phyloP scores from a whole-genome alignment of 2,329 filamentous ascomycete genomes.

The Colletotrichum musicola region DNA sequence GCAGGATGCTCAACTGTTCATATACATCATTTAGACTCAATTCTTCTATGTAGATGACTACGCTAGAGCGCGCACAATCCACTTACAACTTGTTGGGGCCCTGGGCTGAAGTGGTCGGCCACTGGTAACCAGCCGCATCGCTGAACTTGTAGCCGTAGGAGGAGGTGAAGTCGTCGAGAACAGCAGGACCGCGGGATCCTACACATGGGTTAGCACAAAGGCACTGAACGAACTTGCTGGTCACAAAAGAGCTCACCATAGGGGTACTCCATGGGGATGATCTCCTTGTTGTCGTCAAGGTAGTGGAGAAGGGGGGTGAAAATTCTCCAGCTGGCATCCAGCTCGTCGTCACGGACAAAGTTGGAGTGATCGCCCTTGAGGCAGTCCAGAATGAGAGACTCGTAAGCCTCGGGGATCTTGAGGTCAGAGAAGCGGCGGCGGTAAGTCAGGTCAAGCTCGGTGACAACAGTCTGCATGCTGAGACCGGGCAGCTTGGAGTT shows the following conservation, averaged over 20 bases:
- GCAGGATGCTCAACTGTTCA: conserved; percentile 36
- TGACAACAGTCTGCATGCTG: conserved; percentile 99
- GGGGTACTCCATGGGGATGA: conserved; percentile 99
- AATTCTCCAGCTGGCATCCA: conserved; percentile 98
- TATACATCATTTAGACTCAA: conserved; percentile 38
- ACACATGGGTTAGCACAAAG: conserved; percentile 41
- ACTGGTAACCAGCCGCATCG: conserved; percentile 95
- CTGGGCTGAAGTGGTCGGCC: conserved; percentile 82
- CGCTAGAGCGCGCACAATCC: conserved; percentile 21
- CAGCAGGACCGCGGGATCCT: conserved; percentile 97
- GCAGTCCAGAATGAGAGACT: conserved; percentile 96
- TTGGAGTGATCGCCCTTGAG: conserved; percentile 99
- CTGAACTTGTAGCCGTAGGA: conserved; percentile 99
- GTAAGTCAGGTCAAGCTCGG: conserved; percentile 98
- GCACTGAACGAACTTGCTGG: neutral
- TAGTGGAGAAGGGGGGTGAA: conserved; percentile 98
- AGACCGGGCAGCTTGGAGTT: conserved; percentile 99
- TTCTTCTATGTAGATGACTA: conserved; percentile 39
- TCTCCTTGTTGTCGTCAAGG: conserved; percentile 99
- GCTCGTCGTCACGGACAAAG: conserved; percentile 96
- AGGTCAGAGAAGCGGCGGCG: conserved; percentile 98
- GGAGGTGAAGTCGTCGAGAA: conserved; percentile 97
- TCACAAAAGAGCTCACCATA: conserved; percentile 77
- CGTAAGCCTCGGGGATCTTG: conserved; percentile 99
- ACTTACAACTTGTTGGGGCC: conserved; percentile 84